Evolutionary conservation across 495 filamentous ascomycete species (phyloP).

Genomic region (Aspergillus cavernicola): DNA sequence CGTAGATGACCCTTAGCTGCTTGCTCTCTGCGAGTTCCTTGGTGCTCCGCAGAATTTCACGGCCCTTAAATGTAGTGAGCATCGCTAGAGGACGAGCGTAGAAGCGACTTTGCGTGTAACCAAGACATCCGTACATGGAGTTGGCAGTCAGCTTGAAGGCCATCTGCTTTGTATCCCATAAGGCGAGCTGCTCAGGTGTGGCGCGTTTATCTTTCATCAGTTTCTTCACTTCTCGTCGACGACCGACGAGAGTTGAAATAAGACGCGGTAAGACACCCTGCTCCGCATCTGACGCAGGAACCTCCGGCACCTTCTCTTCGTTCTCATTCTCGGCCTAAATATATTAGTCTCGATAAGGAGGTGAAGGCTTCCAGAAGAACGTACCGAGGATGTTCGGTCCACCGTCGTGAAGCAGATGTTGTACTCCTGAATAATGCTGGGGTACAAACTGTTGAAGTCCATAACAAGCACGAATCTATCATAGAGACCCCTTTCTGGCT

Average conservation of each 20-base stretch:
- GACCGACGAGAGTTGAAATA: slow-evolving; percentile 83
- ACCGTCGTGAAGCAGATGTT: slow-evolving; percentile 99
- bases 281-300: slow-evolving; percentile 64
- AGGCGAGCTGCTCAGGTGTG: slow-evolving; percentile 77
- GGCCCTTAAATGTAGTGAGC: slow-evolving; percentile 94
- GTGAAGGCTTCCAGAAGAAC: too few species aligned
- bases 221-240: slow-evolving; percentile 85
- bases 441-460: slow-evolving; percentile 99
- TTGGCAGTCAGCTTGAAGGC: slow-evolving; percentile 97
- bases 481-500: slow-evolving; percentile 94
- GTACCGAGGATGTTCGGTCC: slow-evolving; percentile 63
- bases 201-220: slow-evolving; percentile 93
- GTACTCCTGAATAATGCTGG: slow-evolving; percentile 97
- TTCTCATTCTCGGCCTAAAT: slow-evolving; percentile 68
- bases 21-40: slow-evolving; percentile 91
- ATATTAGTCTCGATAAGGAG: slow-evolving; percentile 14
- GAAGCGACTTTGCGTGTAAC: slow-evolving; percentile 93
- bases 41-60: slow-evolving; percentile 93
- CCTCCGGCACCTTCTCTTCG: slow-evolving; percentile 68
- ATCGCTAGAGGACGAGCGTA: slow-evolving; percentile 93
- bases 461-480: slow-evolving; percentile 97
- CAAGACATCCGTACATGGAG: slow-evolving; percentile 98
- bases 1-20: slow-evolving; percentile 89
- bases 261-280: slow-evolving; percentile 84
- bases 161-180: slow-evolving; percentile 98